phyloP scores from a whole-genome alignment of 2,329 filamentous ascomycete genomes.

The Beauveria sp. region DNA sequence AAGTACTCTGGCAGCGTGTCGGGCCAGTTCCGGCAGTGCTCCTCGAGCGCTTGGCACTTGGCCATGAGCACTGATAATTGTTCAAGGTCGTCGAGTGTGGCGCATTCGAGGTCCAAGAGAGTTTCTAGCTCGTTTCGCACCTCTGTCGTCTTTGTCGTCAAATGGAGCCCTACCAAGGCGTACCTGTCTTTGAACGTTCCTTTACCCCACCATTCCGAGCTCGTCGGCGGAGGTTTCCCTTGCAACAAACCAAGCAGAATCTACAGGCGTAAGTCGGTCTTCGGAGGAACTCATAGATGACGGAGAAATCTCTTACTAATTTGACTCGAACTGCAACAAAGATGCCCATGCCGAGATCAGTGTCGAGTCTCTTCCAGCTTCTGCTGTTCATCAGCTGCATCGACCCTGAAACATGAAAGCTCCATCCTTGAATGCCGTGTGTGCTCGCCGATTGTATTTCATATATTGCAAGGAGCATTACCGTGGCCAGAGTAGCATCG shows the following conservation, averaged over 20 bases:
- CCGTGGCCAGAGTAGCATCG: not conserved
- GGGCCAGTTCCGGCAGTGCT: not conserved
- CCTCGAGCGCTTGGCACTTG: not conserved
- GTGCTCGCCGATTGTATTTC: not conserved
- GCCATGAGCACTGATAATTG: not conserved
- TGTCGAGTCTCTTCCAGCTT: slow-evolving; percentile 2
- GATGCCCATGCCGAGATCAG: not conserved
- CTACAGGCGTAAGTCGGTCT: not conserved
- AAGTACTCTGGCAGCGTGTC: not conserved
- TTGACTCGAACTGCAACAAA: slow-evolving; percentile 2
- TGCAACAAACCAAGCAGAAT: not conserved
- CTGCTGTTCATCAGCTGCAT: slow-evolving; percentile 6
- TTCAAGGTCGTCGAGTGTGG: not conserved
- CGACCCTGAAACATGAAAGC: not conserved
- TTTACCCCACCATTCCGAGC: not conserved
- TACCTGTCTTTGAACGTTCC: slow-evolving; percentile 5
- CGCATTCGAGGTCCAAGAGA: not conserved
- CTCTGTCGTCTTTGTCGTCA: not conserved
- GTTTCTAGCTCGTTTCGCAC: not conserved
- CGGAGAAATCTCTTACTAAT: not conserved
- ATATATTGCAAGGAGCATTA: not conserved
- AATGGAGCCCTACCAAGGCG: not conserved
- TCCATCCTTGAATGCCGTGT: not conserved
- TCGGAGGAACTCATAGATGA: not conserved
- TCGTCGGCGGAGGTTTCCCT: not conserved